These are phyloP conservation scores for Draba incana DNA, from an alignment of 345 rosid genomes.

Conservation along the genomic window DNA sequence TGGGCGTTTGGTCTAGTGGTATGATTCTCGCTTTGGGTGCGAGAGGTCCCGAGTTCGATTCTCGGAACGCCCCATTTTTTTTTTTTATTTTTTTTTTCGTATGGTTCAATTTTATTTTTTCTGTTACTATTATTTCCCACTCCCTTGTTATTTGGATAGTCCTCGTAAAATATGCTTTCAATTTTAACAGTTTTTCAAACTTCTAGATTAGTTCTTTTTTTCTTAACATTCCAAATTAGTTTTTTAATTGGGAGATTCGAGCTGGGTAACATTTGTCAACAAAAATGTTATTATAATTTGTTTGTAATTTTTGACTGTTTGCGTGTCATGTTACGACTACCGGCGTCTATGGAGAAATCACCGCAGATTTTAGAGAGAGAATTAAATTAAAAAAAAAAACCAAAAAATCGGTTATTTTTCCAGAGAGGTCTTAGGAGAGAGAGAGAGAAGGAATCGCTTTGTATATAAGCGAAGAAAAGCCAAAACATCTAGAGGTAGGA, in stretches of 20 bases:
- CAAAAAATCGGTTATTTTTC: conserved; percentile 33
- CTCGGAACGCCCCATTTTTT: conserved; percentile 63
- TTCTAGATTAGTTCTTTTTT: no score
- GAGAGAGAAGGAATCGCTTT: conserved; percentile 37
- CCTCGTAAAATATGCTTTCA: no score
- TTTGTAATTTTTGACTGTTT: conserved; percentile 24
- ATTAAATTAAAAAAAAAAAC: not conserved
- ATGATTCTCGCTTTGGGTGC: conserved; percentile 92
- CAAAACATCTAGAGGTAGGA: conserved; percentile 34
- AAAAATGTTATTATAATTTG: not conserved
- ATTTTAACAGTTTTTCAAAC: no score
- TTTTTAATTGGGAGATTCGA: no score
- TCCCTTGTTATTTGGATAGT: no score
- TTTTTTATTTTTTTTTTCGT: not conserved
- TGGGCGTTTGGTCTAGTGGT: conserved; percentile 90
- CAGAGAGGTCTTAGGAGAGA: conserved; percentile 41
- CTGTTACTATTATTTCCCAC: not conserved
- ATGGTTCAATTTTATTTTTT: not conserved
- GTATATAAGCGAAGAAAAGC: conserved; percentile 42
- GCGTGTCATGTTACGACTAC: conserved; percentile 39
- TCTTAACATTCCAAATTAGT: no score
- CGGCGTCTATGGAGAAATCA: conserved; percentile 43
- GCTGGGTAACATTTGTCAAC: not conserved
- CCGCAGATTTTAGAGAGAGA: conserved; percentile 32
- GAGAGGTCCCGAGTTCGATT: conserved; percentile 86